Conservation (phyloP, 2,329 filamentous ascomycete species). For the Fulvia fulva region DNA sequence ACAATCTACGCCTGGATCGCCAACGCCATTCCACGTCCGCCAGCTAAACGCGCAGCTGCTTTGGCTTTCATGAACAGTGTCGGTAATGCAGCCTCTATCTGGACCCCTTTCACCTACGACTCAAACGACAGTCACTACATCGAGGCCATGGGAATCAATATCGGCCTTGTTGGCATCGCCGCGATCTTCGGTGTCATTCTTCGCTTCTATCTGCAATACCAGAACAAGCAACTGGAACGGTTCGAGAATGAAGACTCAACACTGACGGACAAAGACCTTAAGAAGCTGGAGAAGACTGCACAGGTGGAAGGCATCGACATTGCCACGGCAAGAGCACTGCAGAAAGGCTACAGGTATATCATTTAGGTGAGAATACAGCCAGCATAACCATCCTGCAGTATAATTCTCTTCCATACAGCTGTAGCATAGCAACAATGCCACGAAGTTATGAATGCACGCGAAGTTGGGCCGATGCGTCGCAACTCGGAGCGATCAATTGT, state of each 20-base stretch:
- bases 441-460: not conserved
- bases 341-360: constrained; percentile 54
- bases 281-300: constrained; percentile 47
- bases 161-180: constrained; percentile 28
- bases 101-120: constrained; percentile 40
- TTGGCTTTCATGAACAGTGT: constrained; percentile 73
- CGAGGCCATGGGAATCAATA: constrained; percentile 34
- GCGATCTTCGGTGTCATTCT: constrained; percentile 28
- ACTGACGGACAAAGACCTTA: constrained; percentile 47
- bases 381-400: not conserved
- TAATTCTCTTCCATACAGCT: not conserved
- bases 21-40: constrained; percentile 70
- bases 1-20: constrained; percentile 70
- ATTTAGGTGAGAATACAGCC: constrained; percentile 1
- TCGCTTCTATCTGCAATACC: constrained; percentile 30
- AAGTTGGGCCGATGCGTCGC: not conserved
- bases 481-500: not conserved
- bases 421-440: not conserved
- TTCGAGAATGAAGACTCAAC: constrained; percentile 47
- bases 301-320: constrained; percentile 51
- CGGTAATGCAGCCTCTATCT: constrained; percentile 66
- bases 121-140: constrained; percentile 28
- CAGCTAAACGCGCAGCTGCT: constrained; percentile 68
- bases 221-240: constrained; percentile 50
- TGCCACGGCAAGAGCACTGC: constrained; percentile 47